These are phyloP conservation scores for Eimeria necatrix DNA, from an alignment of 169 alveolate species.

Conservation along the genomic window DNA sequence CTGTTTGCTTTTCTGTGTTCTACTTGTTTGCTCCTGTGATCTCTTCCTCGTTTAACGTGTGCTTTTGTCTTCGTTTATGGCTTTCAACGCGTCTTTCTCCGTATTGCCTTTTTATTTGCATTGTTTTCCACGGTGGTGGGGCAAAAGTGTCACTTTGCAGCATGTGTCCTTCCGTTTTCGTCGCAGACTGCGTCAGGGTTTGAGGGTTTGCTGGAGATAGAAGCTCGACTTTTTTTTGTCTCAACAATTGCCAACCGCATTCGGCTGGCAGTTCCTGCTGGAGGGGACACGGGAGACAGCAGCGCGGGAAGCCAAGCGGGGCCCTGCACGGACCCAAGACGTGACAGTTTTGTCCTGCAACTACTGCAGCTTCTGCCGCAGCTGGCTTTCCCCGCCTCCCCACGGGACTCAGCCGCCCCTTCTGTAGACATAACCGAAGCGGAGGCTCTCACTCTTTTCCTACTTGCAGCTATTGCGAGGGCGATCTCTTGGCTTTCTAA, in stretches of 20 bases:
- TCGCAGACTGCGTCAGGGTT: neutral
- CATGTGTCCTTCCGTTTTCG: neutral
- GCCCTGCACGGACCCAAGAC: neutral
- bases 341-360: conserved; percentile 33
- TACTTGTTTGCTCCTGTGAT: neutral
- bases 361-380: conserved; percentile 75
- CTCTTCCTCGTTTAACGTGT: neutral
- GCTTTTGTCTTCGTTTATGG: neutral
- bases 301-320: conserved; percentile 15
- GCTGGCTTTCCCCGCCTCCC: conserved; percentile 34
- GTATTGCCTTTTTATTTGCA: no score
- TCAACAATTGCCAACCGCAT: conserved; percentile 65
- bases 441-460: conserved; percentile 55
- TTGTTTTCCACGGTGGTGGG: no score
- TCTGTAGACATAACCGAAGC: neutral
- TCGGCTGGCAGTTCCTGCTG: conserved; percentile 29
- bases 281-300: neutral
- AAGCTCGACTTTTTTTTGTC: conserved; percentile 57
- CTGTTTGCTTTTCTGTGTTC: neutral
- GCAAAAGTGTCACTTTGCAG: neutral
- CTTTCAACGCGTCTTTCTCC: no score
- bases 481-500: conserved; percentile 73
- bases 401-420: neutral
- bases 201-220: conserved; percentile 36
- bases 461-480: conserved; percentile 65